Conservation (phyloP, 441 rosid genomes). For the Metrosideros polymorpha region DNA sequence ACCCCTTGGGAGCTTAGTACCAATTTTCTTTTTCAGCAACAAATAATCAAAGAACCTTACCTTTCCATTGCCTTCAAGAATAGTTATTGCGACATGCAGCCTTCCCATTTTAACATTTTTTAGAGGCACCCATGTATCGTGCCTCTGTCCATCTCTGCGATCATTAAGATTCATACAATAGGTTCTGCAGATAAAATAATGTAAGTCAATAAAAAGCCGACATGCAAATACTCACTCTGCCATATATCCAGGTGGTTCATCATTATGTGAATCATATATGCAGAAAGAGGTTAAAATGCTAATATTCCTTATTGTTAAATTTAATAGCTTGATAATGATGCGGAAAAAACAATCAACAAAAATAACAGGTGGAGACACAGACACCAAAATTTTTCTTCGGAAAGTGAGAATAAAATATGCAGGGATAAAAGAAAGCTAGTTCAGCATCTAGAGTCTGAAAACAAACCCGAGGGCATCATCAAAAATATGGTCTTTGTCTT, state of each 20-base stretch:
- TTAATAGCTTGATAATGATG: not conserved
- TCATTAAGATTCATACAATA: constrained; percentile 59
- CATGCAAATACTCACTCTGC: not conserved
- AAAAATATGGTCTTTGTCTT: constrained; percentile 70
- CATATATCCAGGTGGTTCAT: not conserved
- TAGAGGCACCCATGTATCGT: constrained; percentile 81
- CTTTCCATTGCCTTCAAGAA: constrained; percentile 41
- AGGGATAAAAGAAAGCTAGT: not conserved
- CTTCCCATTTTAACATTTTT: constrained; percentile 73
- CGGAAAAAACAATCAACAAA: not conserved
- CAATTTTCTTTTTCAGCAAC: not conserved
- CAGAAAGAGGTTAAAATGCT: not conserved
- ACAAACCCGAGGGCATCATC: constrained; percentile 86
- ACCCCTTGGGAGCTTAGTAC: not conserved
- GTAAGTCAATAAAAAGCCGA: not conserved
- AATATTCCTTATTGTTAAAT: not conserved
- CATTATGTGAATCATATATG: not conserved
- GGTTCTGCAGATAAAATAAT: constrained; percentile 28
- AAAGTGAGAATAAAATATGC: not conserved
- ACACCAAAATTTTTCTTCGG: not conserved
- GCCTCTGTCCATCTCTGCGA: constrained; percentile 60
- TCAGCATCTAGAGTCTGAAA: constrained; percentile 7
- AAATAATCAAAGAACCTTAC: constrained; percentile 9
- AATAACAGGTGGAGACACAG: not conserved
- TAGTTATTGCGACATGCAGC: constrained; percentile 73